Percentiles rank a stretch among this genome's conserved stretches.
Evolutionary conservation across 2,329 filamentous ascomycete species (phyloP).

Genomic region (Fusarium illudens): DNA sequence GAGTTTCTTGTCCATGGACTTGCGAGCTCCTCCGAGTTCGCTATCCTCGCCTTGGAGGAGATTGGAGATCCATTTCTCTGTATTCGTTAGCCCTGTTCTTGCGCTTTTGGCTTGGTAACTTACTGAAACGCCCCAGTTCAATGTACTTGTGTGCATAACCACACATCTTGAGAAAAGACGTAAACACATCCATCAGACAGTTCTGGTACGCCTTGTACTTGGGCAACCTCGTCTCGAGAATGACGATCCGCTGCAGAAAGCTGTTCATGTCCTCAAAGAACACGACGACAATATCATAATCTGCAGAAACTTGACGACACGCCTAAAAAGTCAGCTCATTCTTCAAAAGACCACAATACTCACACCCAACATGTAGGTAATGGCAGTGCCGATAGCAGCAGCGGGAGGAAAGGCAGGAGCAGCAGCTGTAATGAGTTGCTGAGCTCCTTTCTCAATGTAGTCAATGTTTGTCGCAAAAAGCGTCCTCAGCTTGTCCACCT

Average conservation of each 20-base stretch:
- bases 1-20: slow-evolving; percentile 42
- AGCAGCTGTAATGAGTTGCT: slow-evolving; percentile 43
- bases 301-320: slow-evolving; percentile 44
- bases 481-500: slow-evolving; percentile 44
- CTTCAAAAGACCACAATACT: background rate
- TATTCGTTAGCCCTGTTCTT: background rate
- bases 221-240: slow-evolving; percentile 45
- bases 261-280: slow-evolving; percentile 51
- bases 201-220: slow-evolving; percentile 43
- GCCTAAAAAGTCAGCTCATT: slow-evolving; percentile 27
- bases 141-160: slow-evolving; percentile 47
- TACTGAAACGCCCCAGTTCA: slow-evolving; percentile 45
- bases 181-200: slow-evolving; percentile 49
- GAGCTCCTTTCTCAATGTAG: slow-evolving; percentile 42
- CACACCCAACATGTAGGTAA: slow-evolving; percentile 45
- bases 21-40: slow-evolving; percentile 43
- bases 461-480: slow-evolving; percentile 44
- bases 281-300: slow-evolving; percentile 49
- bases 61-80: slow-evolving; percentile 44
- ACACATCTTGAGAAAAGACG: slow-evolving; percentile 45
- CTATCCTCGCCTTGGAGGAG: slow-evolving; percentile 43
- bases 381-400: slow-evolving; percentile 46
- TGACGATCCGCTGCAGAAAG: slow-evolving; percentile 47
- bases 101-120: background rate
- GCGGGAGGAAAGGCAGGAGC: slow-evolving; percentile 45